Conservation (phyloP, 768 basidiomycete genomes). For the Neoboletus brunneissimus region DNA sequence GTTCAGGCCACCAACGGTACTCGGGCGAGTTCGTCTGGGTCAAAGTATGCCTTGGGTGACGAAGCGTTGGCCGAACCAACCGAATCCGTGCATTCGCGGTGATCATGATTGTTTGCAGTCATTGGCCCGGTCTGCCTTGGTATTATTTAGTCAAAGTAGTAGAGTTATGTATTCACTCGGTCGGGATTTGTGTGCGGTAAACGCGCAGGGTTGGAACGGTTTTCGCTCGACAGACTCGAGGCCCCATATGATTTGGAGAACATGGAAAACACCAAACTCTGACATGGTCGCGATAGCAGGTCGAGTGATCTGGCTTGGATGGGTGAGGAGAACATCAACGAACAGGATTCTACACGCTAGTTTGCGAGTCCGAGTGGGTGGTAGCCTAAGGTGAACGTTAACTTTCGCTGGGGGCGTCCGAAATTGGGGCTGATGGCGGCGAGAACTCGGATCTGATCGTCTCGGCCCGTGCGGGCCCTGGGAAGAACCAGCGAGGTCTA, state of each 20-base stretch:
- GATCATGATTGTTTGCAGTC: background rate
- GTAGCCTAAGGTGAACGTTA: too few relatives aligned
- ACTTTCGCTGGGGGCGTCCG: too few relatives aligned
- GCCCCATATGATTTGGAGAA: too few relatives aligned
- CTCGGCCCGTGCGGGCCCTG: too few relatives aligned
- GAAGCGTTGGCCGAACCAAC: slow-evolving; percentile 24
- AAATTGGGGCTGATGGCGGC: background rate
- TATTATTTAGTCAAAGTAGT: background rate
- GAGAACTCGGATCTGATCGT: background rate
- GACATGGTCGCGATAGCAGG: background rate
- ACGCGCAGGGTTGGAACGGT: background rate
- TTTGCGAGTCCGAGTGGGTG: too few relatives aligned
- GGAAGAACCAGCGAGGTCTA: background rate
- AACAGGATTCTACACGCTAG: background rate
- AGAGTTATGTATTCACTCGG: background rate
- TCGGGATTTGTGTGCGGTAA: background rate
- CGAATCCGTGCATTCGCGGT: background rate
- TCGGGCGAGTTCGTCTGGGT: slow-evolving; percentile 3
- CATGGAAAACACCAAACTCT: background rate
- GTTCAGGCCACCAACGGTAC: slow-evolving; percentile 10
- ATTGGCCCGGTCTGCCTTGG: background rate
- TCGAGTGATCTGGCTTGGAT: too few relatives aligned
- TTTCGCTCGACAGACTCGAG: background rate
- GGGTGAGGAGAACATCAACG: background rate
- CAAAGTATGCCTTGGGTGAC: slow-evolving; percentile 10